Conservation (phyloP, 2,329 filamentous ascomycete genomes). For the Chrysoporthe cubensis region DNA sequence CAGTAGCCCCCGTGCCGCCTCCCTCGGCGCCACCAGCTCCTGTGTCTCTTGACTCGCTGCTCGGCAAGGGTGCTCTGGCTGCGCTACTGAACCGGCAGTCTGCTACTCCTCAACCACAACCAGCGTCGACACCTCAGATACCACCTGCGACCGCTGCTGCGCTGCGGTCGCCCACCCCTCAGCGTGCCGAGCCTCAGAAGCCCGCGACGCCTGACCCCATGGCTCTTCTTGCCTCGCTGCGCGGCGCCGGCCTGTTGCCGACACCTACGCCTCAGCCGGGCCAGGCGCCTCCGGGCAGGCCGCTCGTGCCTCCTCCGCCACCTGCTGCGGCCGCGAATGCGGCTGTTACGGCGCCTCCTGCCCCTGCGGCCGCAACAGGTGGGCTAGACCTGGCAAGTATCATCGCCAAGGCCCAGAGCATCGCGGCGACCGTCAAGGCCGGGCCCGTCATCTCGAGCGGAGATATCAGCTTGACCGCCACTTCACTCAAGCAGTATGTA, state of each 20-base stretch:
- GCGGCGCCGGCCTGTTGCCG: conserved; percentile 68
- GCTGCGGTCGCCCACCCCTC: conserved; percentile 55
- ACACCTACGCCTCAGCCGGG: conserved; percentile 45
- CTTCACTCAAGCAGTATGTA: conserved; percentile 74
- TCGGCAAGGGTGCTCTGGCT: conserved; percentile 64
- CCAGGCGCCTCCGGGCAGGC: conserved; percentile 38
- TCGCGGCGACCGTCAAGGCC: conserved; percentile 27
- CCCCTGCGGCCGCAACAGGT: conserved; percentile 9
- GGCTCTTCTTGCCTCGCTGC: conserved; percentile 68
- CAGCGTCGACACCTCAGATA: conserved; percentile 31
- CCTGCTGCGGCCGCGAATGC: background rate
- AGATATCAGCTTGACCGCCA: conserved; percentile 64
- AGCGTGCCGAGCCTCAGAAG: conserved; percentile 45
- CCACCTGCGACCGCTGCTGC: conserved; percentile 42
- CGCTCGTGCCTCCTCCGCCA: conserved; percentile 41
- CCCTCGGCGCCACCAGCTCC: conserved; percentile 37
- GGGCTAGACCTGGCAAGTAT: conserved; percentile 36
- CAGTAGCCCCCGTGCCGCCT: conserved; percentile 41
- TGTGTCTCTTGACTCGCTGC: conserved; percentile 61
- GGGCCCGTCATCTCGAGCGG: conserved; percentile 27
- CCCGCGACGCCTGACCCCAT: conserved; percentile 51
- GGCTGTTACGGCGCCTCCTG: background rate
- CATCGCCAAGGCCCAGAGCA: conserved; percentile 32
- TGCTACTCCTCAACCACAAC: conserved; percentile 54
- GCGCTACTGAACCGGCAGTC: conserved; percentile 60